Base-by-base conservation (phyloP, 2,329 filamentous ascomycete genomes). In the Paecilomyces niveus region DNA sequence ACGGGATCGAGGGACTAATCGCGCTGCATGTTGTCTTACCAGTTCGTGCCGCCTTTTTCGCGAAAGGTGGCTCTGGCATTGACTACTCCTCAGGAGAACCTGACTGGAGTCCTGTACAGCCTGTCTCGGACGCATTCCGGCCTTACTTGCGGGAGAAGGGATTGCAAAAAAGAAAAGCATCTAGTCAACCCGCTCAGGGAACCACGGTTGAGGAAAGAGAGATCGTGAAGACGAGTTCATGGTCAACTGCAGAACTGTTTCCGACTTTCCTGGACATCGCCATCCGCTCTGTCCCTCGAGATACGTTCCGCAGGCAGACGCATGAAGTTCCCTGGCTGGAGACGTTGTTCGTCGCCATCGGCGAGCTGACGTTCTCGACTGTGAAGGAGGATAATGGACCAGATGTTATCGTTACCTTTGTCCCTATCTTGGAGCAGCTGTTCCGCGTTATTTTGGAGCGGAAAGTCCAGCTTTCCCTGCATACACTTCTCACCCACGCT, bases 241-340 rank as follows among this genome's bases (percentile, higher is more conserved):
- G 71, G 70, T 69, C 65, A 57, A 67, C 70, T 6, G 69, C 68
- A 13, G 68, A 70, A 49, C 67, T 74, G 57, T 70, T 70, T 2
- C 74, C 78, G 0, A 66, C 76, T 8, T 67, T 81, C 5, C 77
- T 81, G 55, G 74, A 79, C 56, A 73, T 79, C 58, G 76, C 78
- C 3, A 74, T 77, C 24, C 73, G 76, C 35, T 76, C 76, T 35
- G 71, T 80, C 15, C 76, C 75, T 18, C 70, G 76, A 58, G 71
- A 76, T 58, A 73, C 74, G 10, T 77, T 77, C 53, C 70, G 71
- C 52, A 69, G 74, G 39, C 74, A 78, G 62, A 73, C 73, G 7
- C 67, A 74, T 24, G 80, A 83, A 65, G 75, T 75, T 45, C 70
- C 74, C 13, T 83, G 80, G 80, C 64, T 83, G 54, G 78, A 81